Evolutionary conservation across 2,329 filamentous ascomycete species (phyloP), one percentile per base, ranked within the genome.

Genomic region (Bisporella sp.): DNA sequence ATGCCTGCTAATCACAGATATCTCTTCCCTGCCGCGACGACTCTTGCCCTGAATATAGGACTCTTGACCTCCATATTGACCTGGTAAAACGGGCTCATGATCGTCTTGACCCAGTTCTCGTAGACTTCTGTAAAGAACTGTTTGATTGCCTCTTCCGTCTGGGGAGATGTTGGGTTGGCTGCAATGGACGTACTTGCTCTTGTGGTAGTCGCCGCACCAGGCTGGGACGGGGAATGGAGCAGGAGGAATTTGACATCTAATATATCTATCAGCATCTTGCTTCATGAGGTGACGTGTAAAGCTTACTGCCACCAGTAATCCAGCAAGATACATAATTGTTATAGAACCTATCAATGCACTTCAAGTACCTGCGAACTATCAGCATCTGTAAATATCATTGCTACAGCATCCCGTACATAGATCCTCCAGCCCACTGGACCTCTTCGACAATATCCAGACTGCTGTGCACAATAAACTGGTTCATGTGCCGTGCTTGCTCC

Each of bases 61-160:
- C 91, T 97, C 64, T 78, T 82, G 47, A 99, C 84, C 60, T 88
- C 84, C 76, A 87, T 87, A 57, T 95, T 92, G 49, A 85, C 81
- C 48, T 79, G 77, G 73, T 96, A 97, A 68, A 99, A 99, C 0
- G 93, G 93, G 65, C 83, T 97, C 93, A 99, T 97, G 51, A 91
- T 83, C 9, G 91, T 88, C 77, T 99, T 99, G 57, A 96, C 81
- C 85, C 92, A 99, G 59, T 84, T 89, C 71, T 99, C 93, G 71
- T 96, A 97, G 9, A 96, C 87, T 66, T 99, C 93, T 12, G 79
- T 77, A 73, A 99, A 96, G 73, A 97, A 99, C 69, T 89, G 89
- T 66, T 89, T 84, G 61, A 97, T 87, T 4, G 93, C 92, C 72
- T 99, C 93, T 71, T 99, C 93, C 5, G 92, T 95, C 66, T 92